Conservation (phyloP, 2,329 filamentous ascomycete species). For the Penicillium sp. region DNA sequence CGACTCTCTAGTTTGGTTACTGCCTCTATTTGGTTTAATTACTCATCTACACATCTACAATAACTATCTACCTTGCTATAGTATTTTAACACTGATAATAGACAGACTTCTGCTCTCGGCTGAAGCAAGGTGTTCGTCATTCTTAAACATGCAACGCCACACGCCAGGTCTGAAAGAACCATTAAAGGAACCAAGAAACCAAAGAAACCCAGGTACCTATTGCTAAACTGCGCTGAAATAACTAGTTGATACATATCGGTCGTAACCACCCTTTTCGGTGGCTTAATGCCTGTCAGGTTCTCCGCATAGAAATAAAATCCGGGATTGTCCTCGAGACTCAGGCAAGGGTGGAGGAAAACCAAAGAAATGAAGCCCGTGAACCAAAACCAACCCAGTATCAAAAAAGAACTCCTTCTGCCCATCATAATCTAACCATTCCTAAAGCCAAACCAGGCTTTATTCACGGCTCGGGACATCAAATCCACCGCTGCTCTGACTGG, state of each 20-base stretch:
- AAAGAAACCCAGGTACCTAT: background rate
- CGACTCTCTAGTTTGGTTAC: background rate
- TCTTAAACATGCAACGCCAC: background rate
- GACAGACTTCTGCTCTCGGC: background rate
- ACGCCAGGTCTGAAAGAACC: background rate
- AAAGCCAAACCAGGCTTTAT: conserved; percentile 14
- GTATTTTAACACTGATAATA: too few relatives aligned
- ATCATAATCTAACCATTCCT: conserved; percentile 5
- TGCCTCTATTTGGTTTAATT: background rate
- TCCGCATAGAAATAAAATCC: conserved; percentile 13
- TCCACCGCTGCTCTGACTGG: conserved; percentile 12
- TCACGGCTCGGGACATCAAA: conserved; percentile 16
- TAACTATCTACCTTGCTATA: too few relatives aligned
- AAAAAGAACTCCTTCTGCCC: conserved; percentile 14
- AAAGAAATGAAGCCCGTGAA: conserved; percentile 6
- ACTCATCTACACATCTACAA: too few relatives aligned
- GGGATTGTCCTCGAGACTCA: background rate
- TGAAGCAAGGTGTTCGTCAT: background rate
- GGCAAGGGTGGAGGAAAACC: conserved; percentile 2
- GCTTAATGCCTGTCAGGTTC: background rate
- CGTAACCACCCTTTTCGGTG: conserved; percentile 4
- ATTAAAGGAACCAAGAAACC: background rate
- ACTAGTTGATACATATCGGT: conserved; percentile 8
- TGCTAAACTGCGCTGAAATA: conserved; percentile 6
- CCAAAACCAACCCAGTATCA: background rate